Evolutionary conservation across 176 grass and related monocot species (phyloP), one percentile per base, ranked within the genome.

Genomic region (Dactylis glomerata): DNA sequence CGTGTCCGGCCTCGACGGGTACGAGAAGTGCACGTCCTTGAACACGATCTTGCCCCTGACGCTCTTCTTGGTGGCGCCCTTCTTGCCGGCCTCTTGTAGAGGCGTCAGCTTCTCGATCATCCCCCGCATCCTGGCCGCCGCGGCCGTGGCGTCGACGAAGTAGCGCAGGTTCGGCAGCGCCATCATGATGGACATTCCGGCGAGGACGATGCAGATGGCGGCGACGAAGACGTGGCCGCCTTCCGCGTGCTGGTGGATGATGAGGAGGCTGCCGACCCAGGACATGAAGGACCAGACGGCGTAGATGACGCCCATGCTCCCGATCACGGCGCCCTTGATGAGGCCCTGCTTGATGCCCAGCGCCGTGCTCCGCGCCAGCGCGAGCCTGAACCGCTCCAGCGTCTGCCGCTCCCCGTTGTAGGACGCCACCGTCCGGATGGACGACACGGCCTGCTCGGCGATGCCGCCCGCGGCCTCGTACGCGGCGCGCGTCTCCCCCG

Each of bases 151-250:
- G 34, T 86, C 83, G 0, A 86, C 73, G 52, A 90, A 90, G 88
- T 82, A 90, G 0, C 73, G 83, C 17, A 90, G 79, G 83, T 90
- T 90, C 0, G 83, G 88, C 9, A 86, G 83, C 44, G 83, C 64
- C 22, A 70, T 63, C 83, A 82, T 86, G 40, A 90, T 37, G 30
- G 83, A 82, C 92, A 94, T 88, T 45, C 89, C 89, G 8, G 87
- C 84, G n/a, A 89, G 22, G 58, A 94, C 23, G 84, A 94, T 82
- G 81, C 84, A 82, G 41, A 81, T 86, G 62, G 77, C 83, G 33
- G 83, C 89, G 50, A 88, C 92, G 68, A 89, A 94, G 67, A 92
- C 82, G 73, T 88, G 90, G 0, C 92, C 87, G 28, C 89, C 92
- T 78, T 87, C 61, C 3, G 64, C 89, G 33, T 86, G 77, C 3